Evolutionary conservation across 306 rosid genomes (phyloP).

Genomic region (Prunus dulcis): DNA sequence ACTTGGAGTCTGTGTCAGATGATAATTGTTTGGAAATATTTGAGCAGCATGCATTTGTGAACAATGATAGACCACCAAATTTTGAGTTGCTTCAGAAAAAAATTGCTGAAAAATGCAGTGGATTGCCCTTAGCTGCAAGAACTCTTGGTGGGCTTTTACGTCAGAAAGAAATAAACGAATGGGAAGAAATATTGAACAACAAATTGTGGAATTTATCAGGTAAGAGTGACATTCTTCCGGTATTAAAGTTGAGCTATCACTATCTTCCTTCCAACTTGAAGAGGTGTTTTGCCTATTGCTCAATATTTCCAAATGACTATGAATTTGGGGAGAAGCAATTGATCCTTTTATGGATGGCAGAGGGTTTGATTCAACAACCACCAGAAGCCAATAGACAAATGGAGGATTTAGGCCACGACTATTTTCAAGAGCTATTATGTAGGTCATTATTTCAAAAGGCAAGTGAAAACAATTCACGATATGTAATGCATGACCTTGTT

Average conservation of each 20-base stretch:
- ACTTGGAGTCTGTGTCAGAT: neutral
- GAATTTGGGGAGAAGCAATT: slow-evolving; percentile 2
- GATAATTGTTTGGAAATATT: slow-evolving; percentile 23
- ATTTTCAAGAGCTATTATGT: slow-evolving; percentile 13
- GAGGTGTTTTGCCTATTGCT: slow-evolving; percentile 40
- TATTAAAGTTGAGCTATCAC: slow-evolving; percentile 20
- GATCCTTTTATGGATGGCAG: slow-evolving; percentile 38
- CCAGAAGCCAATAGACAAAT: neutral
- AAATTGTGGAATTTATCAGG: slow-evolving; percentile 15
- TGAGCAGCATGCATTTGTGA: slow-evolving; percentile 3
- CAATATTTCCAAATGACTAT: slow-evolving; percentile 26
- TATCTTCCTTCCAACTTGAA: slow-evolving; percentile 25
- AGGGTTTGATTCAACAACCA: slow-evolving; percentile 3
- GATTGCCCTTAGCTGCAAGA: slow-evolving; percentile 29
- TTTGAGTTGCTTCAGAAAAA: neutral
- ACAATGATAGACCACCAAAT: neutral
- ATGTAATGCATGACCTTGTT: slow-evolving; percentile 40
- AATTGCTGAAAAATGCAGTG: slow-evolving; percentile 14
- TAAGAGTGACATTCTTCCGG: neutral
- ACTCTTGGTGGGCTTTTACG: slow-evolving; percentile 32
- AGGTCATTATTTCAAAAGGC: slow-evolving; percentile 33
- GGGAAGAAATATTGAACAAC: slow-evolving; percentile 16
- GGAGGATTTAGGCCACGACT: slow-evolving; percentile 19
- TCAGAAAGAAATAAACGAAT: neutral
- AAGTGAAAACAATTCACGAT: neutral